Percentiles rank a stretch among this genome's conserved stretches.
Conservation (phyloP, 768 basidiomycete species). For the Xerocomellus chrysenteron region DNA sequence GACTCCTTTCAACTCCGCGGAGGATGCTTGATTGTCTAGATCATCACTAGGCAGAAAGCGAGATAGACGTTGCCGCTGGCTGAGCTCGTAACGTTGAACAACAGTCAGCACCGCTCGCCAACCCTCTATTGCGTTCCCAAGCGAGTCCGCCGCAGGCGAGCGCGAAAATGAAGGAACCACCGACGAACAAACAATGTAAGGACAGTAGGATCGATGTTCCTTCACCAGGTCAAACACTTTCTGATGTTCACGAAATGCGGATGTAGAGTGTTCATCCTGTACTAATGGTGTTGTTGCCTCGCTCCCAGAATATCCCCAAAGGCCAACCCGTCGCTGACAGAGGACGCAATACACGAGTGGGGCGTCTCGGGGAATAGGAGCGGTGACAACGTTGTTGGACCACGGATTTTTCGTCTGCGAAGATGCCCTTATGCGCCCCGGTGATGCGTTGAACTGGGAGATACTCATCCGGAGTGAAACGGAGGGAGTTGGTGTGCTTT, state of each 20-base stretch:
- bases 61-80: constrained; percentile 48
- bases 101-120: constrained; percentile 79
- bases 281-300: neutral
- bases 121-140: constrained; percentile 52
- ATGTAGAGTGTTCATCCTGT: constrained; percentile 15
- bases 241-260: constrained; percentile 23
- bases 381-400: neutral
- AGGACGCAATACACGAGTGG: constrained; percentile 62
- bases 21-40: constrained; percentile 33
- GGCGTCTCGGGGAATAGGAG: constrained; percentile 37
- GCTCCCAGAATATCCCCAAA: constrained; percentile 66
- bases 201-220: constrained; percentile 84
- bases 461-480: constrained; percentile 22
- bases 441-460: constrained; percentile 16
- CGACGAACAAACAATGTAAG: constrained; percentile 76
- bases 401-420: constrained; percentile 8
- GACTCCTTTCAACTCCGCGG: constrained; percentile 45
- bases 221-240: constrained; percentile 72
- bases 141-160: constrained; percentile 20
- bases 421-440: constrained; percentile 7
- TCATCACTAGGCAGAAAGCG: constrained; percentile 27
- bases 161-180: constrained; percentile 54
- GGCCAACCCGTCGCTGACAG: constrained; percentile 75
- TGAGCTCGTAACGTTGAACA: constrained; percentile 63
- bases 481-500: constrained; percentile 23